phyloP scores from a whole-genome alignment of 768 basidiomycete species.

The Leccinum disarticulatum region DNA sequence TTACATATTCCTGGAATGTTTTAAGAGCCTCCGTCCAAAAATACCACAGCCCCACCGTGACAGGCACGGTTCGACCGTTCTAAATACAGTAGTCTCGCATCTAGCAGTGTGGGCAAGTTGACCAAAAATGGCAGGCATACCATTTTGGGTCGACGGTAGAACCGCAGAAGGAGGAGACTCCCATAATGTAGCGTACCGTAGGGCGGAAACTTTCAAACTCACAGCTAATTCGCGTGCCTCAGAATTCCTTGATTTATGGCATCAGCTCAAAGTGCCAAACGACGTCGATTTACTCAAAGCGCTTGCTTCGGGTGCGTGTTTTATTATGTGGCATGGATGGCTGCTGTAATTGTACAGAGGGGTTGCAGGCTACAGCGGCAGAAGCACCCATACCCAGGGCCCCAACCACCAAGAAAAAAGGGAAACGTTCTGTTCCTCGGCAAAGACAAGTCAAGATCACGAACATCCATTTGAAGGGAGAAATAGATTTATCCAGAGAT shows the following conservation, averaged over 20 bases:
- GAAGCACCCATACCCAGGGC: conserved; percentile 57
- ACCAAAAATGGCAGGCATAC: too few species aligned
- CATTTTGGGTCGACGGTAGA: too few species aligned
- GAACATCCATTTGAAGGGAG: conserved; percentile 83
- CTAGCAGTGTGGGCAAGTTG: too few species aligned
- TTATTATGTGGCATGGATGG: neutral
- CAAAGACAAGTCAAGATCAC: conserved; percentile 83
- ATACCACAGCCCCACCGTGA: too few species aligned
- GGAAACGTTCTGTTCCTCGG: conserved; percentile 69
- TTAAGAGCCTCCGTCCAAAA: too few species aligned
- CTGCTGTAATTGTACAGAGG: conserved; percentile 50
- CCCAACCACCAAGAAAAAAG: conserved; percentile 72
- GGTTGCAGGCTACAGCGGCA: conserved; percentile 75
- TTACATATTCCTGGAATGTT: too few species aligned
- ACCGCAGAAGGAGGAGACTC: too few species aligned
- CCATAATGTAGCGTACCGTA: too few species aligned
- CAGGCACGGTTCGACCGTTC: too few species aligned
- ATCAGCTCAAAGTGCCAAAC: conserved; percentile 78
- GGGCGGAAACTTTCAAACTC: too few species aligned
- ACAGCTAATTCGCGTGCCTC: conserved; percentile 12
- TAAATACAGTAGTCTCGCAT: too few species aligned
- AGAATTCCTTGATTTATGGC: conserved; percentile 92
- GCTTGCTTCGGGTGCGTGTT: conserved; percentile 62
- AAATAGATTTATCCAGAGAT: conserved; percentile 82
- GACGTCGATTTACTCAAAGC: conserved; percentile 80